Evolutionary conservation across 495 filamentous ascomycete genomes (phyloP), one percentile per base, ranked within the genome.

Genomic region (Apodospora peruviana): DNA sequence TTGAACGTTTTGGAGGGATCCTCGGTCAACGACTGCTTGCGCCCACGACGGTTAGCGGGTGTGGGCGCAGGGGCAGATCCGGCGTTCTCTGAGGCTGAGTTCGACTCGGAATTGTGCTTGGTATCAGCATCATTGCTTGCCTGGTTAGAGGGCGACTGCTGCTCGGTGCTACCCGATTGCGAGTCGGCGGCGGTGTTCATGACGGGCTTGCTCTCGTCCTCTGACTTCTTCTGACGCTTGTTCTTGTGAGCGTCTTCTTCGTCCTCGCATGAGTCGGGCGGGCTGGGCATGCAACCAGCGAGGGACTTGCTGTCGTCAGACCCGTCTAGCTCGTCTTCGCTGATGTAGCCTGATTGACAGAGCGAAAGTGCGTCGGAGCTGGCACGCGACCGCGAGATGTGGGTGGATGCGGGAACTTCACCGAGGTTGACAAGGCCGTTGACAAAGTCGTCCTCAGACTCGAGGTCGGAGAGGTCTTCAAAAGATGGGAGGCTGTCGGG

Each of bases 1-100:
- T 95, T 87, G 58, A 97, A 99, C 0, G 90, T 95, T 83, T 99
- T 99, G 57, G 89, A 94, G 3, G 94, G 93, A 58, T 99, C 93
- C 54, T 99, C 93, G 16, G 93, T 97, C 64, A 97, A 68, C 1
- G 94, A 97, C 72, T 99, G 93, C 81, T 99, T 99, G 67, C 93
- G 91, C 24, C 93, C 93, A 48, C 93, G 90, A 55, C 93, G 94
- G 70, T 87, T 91, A 57, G 88, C 80, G 8, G 86, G 87, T 20
- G 80, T 78, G 9, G 80, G 73, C 0, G 76, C 61, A 24, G 78
- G 62, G 25, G 69, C 53, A 36, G 73, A 40, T 14, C 44, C 54
- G 29, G 57, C 58, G 25, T 60, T 60, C 27, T 59, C 60, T 8
- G 53, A 50, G 37, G 46, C 42, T 7, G 56, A 55, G 54, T 57